Percentiles rank a stretch among this genome's conserved stretches.
These are phyloP conservation scores for Chlamydomonas sp. DNA, from an alignment of 139 green algal genomes.

Conservation along the genomic window DNA sequence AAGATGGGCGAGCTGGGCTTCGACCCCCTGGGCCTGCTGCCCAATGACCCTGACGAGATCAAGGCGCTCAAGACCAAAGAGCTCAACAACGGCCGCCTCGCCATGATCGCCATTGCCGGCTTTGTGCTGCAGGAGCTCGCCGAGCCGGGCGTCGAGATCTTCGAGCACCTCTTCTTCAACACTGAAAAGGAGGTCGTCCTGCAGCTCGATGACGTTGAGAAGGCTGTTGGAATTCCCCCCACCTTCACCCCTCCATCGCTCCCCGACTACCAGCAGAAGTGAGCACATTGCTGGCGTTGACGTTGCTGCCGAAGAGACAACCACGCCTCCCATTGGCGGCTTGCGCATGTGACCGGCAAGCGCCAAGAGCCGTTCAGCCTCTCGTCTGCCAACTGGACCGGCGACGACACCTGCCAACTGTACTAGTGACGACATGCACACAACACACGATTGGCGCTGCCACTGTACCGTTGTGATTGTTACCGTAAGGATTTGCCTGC, in stretches of 20 bases:
- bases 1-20: conserved; percentile 53
- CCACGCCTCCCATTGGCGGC: too few relatives aligned
- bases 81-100: conserved; percentile 78
- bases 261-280: too few relatives aligned
- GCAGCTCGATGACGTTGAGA: conserved; percentile 21
- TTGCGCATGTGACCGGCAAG: too few relatives aligned
- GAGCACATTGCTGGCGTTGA: neutral
- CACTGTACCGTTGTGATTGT: too few relatives aligned
- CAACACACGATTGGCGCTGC: too few relatives aligned
- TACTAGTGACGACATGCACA: too few relatives aligned
- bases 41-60: conserved; percentile 40
- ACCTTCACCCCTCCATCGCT: conserved; percentile 37
- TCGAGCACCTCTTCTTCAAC: conserved; percentile 21
- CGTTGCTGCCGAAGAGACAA: too few relatives aligned
- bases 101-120: conserved; percentile 73
- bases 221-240: conserved; percentile 37
- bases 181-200: conserved; percentile 35
- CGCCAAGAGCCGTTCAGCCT: too few relatives aligned
- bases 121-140: conserved; percentile 33
- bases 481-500: too few relatives aligned
- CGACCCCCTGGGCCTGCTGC: conserved; percentile 63
- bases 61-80: conserved; percentile 70
- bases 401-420: too few relatives aligned
- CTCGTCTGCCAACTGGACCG: too few relatives aligned
- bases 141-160: conserved; percentile 17